Evolutionary conservation across 2,329 filamentous ascomycete species (phyloP).

Genomic region (Dactylellina haptotyla): DNA sequence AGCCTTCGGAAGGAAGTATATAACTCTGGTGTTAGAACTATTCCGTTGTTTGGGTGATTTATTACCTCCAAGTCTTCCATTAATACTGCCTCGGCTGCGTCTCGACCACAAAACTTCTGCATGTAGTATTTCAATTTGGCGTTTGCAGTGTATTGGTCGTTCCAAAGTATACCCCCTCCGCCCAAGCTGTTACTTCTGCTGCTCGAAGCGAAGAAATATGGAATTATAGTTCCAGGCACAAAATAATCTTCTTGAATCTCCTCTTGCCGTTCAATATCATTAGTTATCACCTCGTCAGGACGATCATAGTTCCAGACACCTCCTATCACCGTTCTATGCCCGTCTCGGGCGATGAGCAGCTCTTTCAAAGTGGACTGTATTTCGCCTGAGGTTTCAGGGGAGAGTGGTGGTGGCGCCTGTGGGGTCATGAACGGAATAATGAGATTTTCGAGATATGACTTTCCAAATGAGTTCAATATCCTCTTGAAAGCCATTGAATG

Average conservation of each 20-base stretch:
- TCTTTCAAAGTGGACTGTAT: conserved; percentile 21
- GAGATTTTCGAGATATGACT: conserved; percentile 37
- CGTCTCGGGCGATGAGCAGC: conserved; percentile 24
- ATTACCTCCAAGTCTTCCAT: conserved; percentile 31
- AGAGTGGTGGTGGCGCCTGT: conserved; percentile 25
- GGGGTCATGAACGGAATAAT: conserved; percentile 48
- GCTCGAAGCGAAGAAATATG: conserved; percentile 22
- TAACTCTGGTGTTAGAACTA: conserved; percentile 25
- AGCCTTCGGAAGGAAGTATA: conserved; percentile 28
- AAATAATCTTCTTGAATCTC: conserved; percentile 42
- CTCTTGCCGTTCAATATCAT: conserved; percentile 36
- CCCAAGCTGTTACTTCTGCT: conserved; percentile 10
- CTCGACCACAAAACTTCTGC: conserved; percentile 35
- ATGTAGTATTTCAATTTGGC: conserved; percentile 42
- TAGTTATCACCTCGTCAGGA: conserved; percentile 12
- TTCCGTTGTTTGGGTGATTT: conserved; percentile 28
- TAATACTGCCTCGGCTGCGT: conserved; percentile 16
- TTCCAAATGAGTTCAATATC: conserved; percentile 14
- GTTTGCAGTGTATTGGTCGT: conserved; percentile 19
- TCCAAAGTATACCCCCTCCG: not conserved
- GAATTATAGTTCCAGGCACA: conserved; percentile 30
- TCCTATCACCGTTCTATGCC: conserved; percentile 39
- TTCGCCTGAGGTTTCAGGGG: conserved; percentile 8
- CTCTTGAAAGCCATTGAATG: conserved; percentile 17
- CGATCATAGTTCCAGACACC: conserved; percentile 42